Percentiles rank a stretch among this genome's conserved stretches.
Conservation (phyloP, 1,284 basidiomycete genomes). For the Sutorius eximius region DNA sequence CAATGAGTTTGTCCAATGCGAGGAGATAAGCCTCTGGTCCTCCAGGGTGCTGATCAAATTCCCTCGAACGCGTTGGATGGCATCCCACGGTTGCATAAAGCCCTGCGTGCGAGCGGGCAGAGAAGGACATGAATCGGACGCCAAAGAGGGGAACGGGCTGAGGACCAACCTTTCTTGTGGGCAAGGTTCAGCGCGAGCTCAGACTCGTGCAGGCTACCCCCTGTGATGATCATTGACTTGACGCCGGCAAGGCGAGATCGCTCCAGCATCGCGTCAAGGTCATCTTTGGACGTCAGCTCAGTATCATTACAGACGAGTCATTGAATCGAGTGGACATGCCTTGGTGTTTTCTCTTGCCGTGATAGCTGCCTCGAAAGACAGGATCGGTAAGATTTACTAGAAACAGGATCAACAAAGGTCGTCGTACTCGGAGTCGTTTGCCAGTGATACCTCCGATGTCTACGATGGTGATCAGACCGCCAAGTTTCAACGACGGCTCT, state of each 20-base stretch:
- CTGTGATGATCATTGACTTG: constrained; percentile 79
- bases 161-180: constrained; percentile 49
- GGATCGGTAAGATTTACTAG: constrained; percentile 64
- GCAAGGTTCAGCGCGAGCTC: constrained; percentile 64
- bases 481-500: not conserved
- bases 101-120: constrained; percentile 37
- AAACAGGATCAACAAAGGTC: not conserved
- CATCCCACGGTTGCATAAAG: constrained; percentile 82
- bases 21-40: constrained; percentile 68
- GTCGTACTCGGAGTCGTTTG: not conserved
- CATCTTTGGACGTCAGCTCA: constrained; percentile 46
- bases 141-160: not conserved
- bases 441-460: constrained; percentile 46
- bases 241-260: constrained; percentile 69
- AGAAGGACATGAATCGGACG: not conserved
- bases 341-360: constrained; percentile 53
- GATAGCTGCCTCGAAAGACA: constrained; percentile 57
- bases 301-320: not conserved
- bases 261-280: constrained; percentile 61
- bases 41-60: constrained; percentile 64
- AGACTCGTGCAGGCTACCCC: constrained; percentile 72
- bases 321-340: constrained; percentile 39
- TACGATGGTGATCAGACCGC: constrained; percentile 12
- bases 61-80: constrained; percentile 81
- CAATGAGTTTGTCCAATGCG: constrained; percentile 59